phyloP scores from a whole-genome alignment of 2,329 filamentous ascomycete species.

The Hymenoscyphus albidus region DNA sequence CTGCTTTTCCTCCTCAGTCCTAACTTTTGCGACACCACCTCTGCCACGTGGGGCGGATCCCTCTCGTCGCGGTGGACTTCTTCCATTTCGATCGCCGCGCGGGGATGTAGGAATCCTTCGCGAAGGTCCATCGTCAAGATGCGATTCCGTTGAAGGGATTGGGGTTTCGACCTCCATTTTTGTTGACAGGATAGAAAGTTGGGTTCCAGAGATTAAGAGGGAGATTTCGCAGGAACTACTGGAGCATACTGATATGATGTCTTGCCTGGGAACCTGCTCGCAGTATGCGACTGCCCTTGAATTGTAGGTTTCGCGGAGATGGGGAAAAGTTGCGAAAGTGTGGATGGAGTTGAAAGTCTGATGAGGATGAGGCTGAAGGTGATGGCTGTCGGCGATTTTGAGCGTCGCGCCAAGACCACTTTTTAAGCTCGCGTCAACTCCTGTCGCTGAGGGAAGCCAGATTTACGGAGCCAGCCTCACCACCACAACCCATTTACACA shows the following conservation, averaged over 20 bases:
- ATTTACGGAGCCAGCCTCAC: constrained; percentile 1
- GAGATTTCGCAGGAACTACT: neutral
- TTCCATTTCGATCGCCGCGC: constrained; percentile 29
- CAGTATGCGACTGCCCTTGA: neutral
- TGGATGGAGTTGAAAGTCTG: neutral
- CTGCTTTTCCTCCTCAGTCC: constrained; percentile 79
- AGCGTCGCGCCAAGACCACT: constrained; percentile 2
- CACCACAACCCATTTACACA: constrained; percentile 5
- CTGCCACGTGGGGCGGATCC: constrained; percentile 16
- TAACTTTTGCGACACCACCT: constrained; percentile 27
- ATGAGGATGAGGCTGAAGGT: constrained; percentile 6
- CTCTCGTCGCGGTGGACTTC: constrained; percentile 16
- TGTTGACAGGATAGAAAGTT: constrained; percentile 1
- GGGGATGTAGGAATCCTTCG: constrained; percentile 21
- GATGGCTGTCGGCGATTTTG: constrained; percentile 1
- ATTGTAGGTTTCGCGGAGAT: neutral
- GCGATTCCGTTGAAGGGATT: constrained; percentile 11
- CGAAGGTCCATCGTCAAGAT: constrained; percentile 15
- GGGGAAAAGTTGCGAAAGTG: neutral
- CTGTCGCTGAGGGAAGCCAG: neutral
- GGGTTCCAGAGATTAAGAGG: neutral
- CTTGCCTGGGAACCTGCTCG: neutral
- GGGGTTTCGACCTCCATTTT: constrained; percentile 22
- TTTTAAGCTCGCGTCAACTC: constrained; percentile 5
- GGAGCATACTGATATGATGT: neutral